Base-by-base conservation (phyloP, 768 basidiomycete species). In the Tylopilus sp. region DNA sequence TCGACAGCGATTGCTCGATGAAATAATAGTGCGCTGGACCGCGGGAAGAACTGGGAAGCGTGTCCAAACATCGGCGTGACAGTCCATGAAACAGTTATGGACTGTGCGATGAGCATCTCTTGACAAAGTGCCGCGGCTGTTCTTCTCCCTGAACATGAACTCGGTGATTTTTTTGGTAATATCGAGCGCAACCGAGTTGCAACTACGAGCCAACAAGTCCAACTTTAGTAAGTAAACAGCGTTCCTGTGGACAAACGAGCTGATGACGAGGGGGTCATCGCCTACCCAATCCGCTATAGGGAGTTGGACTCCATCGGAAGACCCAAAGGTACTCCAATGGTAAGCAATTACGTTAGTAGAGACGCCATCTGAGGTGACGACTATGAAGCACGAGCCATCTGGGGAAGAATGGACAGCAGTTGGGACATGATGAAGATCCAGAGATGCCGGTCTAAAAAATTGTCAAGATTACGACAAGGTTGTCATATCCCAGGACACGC, bases 301-400 rank as follows among this genome's bases (percentile, higher is more conserved):
- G 1, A 82, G 58, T 3, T 45, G 19, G 9, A 78, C 71, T 11
- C 82, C 83, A 17, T 68, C 58, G 3, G 71, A 71, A 5, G 79
- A 77, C 11, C 84, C 84, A 54, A 85, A 85, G 2, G 79, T 79
- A 13, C 69, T 71, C 79, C 79, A 82, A 59, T 85, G 84, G 58
- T 78, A 81, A 6, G 76, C 75, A 3, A 66, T 67, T 11, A 77
- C 53, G 16, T 48, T 47, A 6, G 48, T 48, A 11, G 52, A 52
- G 21, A 59, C 42, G 13, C 62, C 64, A 30, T 65, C 51, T 3
- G 51, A 54, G 22, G 68, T 65, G 8, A 71, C 63, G 2, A 67
- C 50, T 29, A 83, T 31, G 40, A 84, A 70, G 57, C 81, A 83
- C 7, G 81, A 73, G 0, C 81, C 81, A 42, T 84, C 83, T 10